A percentile compares a stretch with the other conserved stretches of the same genome.
These are phyloP conservation scores for Tolypocladium pustulatum DNA, from an alignment of 2,329 filamentous ascomycete genomes.

Conservation along the genomic window DNA sequence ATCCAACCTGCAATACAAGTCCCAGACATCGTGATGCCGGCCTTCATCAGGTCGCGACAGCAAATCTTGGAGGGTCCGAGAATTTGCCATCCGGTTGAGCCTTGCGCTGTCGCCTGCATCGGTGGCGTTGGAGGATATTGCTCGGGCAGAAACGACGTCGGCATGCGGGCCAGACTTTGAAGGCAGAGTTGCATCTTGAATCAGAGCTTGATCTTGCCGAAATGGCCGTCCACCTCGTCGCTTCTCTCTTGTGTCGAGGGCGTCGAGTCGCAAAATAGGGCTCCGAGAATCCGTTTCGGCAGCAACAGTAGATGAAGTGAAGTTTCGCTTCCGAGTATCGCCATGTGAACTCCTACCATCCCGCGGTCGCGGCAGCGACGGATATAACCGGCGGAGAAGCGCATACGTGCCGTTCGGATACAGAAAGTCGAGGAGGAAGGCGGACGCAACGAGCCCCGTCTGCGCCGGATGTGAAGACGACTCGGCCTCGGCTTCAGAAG, in stretches of 20 bases:
- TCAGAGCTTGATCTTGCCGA: not conserved
- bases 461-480: conserved; percentile 12
- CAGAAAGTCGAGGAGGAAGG: conserved; percentile 45
- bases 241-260: not conserved
- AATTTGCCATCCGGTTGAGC: not conserved
- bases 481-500: conserved; percentile 11
- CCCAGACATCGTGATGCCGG: conserved; percentile 32
- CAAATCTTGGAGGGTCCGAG: conserved; percentile 8
- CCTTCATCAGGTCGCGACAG: conserved; percentile 13
- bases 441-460: conserved; percentile 29
- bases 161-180: not conserved
- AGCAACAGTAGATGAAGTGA: conserved; percentile 13
- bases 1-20: conserved; percentile 27
- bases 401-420: conserved; percentile 36
- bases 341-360: conserved; percentile 5
- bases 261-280: not conserved
- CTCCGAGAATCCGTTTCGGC: conserved; percentile 2
- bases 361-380: conserved; percentile 14
- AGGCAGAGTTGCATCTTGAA: not conserved
- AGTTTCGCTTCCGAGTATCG: conserved; percentile 13
- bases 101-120: not conserved
- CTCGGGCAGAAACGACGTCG: not conserved
- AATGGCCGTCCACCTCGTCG: not conserved
- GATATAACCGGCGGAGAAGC: conserved; percentile 28
- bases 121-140: not conserved